These are phyloP conservation scores for Barbarea vulgaris DNA, from an alignment of 345 rosid species.

Conservation along the genomic window DNA sequence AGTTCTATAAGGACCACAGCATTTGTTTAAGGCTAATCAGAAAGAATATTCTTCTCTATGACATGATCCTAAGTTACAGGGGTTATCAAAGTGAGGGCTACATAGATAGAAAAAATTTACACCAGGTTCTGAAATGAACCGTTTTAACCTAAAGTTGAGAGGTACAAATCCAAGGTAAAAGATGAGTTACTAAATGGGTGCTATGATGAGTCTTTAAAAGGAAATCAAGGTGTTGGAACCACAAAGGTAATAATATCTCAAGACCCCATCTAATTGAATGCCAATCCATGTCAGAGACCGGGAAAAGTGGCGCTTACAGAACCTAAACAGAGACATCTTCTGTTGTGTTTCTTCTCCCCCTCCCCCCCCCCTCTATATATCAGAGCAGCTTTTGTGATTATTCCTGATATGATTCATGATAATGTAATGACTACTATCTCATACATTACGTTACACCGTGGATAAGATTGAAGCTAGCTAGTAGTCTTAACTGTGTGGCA, in stretches of 20 bases:
- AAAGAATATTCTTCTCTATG: conserved; percentile 14
- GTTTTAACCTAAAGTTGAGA: conserved; percentile 15
- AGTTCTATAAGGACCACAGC: not conserved
- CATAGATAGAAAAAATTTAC: conserved; percentile 20
- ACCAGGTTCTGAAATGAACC: conserved; percentile 6
- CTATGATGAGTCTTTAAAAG: conserved; percentile 33
- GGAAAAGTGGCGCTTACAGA: conserved; percentile 29
- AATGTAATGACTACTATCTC: conserved; percentile 18
- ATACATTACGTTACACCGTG: conserved; percentile 8
- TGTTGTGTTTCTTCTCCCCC: conserved; percentile 39
- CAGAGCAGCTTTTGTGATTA: conserved; percentile 31
- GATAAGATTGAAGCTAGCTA: conserved; percentile 3
- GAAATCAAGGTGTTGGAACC: conserved; percentile 39
- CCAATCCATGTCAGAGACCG: conserved; percentile 39
- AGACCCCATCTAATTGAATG: conserved; percentile 43
- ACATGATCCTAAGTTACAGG: conserved; percentile 5
- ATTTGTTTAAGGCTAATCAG: not conserved
- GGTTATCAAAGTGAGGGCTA: conserved; percentile 23
- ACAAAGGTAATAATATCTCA: conserved; percentile 31
- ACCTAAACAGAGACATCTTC: conserved; percentile 36
- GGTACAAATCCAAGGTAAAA: conserved; percentile 18
- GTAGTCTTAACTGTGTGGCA: conserved; percentile 19
- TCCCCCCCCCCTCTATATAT: conserved; percentile 45
- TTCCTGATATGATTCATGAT: conserved; percentile 15
- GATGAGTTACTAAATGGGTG: conserved; percentile 11